A percentile compares a stretch with the other conserved stretches of the same genome.
phyloP scores from a whole-genome alignment of 1,284 basidiomycete species.

The Ceratorhiza oryzae-sativae region DNA sequence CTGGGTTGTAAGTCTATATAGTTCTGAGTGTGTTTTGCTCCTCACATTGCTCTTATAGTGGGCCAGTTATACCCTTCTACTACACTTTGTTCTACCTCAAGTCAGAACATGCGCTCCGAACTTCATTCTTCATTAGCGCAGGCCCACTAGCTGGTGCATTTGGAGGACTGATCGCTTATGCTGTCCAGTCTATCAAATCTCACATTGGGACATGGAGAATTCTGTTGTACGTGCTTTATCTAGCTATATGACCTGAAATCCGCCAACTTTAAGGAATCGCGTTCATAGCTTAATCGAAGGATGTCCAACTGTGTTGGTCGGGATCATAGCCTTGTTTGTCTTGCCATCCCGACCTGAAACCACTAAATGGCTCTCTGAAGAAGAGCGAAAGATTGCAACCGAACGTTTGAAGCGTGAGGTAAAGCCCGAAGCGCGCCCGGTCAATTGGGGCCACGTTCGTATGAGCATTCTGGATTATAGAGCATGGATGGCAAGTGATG shows the following conservation, averaged over 20 bases:
- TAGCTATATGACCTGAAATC: too few relatives aligned
- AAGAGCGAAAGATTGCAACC: slow-evolving; percentile 37
- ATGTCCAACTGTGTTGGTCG: slow-evolving; percentile 38
- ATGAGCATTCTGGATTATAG: slow-evolving; percentile 34
- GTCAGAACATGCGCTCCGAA: slow-evolving; percentile 38
- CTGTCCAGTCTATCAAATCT: slow-evolving; percentile 41
- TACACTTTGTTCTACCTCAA: slow-evolving; percentile 41
- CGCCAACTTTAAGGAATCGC: too few relatives aligned
- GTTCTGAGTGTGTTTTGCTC: not conserved
- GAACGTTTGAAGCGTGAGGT: slow-evolving; percentile 35
- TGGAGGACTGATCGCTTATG: slow-evolving; percentile 43
- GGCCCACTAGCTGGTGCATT: slow-evolving; percentile 43
- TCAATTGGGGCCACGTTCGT: slow-evolving; percentile 34
- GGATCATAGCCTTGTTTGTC: slow-evolving; percentile 34
- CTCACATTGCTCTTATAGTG: slow-evolving; percentile 18
- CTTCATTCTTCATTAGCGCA: slow-evolving; percentile 41
- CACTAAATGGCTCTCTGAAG: slow-evolving; percentile 41
- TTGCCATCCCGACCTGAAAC: slow-evolving; percentile 41
- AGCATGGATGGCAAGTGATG: slow-evolving; percentile 33
- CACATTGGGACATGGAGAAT: slow-evolving; percentile 39
- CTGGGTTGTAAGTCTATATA: slow-evolving; percentile 27
- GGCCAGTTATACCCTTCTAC: slow-evolving; percentile 41
- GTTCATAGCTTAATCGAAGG: slow-evolving; percentile 38
- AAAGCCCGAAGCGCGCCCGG: not conserved
- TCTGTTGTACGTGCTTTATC: slow-evolving; percentile 30